Conservation (phyloP, 2,329 filamentous ascomycete genomes). For the Conoideocrella luteorostrata region DNA sequence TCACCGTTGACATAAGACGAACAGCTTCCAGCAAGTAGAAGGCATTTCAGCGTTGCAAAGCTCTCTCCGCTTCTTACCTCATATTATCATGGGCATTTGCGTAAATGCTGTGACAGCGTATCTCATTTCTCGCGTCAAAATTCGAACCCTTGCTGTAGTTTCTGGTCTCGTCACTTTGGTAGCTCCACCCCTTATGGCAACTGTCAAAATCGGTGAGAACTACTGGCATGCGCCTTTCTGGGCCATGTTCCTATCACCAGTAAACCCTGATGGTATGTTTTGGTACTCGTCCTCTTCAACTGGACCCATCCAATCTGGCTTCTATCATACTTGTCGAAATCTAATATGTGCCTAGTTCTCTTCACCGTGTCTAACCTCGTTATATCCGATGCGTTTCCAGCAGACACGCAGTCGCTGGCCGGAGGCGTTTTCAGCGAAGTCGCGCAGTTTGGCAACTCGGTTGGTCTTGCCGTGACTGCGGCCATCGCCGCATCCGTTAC, state of each 20-base stretch:
- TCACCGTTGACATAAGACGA: not conserved
- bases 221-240: slow-evolving; percentile 45
- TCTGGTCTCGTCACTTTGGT: slow-evolving; percentile 37
- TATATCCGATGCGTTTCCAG: slow-evolving; percentile 47
- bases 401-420: slow-evolving; percentile 48
- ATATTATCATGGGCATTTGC: slow-evolving; percentile 35
- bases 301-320: not conserved
- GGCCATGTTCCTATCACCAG: slow-evolving; percentile 37
- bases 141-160: slow-evolving; percentile 31
- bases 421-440: slow-evolving; percentile 56
- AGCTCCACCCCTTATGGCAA: slow-evolving; percentile 48
- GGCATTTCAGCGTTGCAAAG: slow-evolving; percentile 36
- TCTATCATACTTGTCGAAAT: not conserved
- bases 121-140: slow-evolving; percentile 31
- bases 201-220: slow-evolving; percentile 36
- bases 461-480: slow-evolving; percentile 45
- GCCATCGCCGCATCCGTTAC: slow-evolving; percentile 41
- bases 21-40: slow-evolving; percentile 43
- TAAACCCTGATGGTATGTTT: slow-evolving; percentile 33
- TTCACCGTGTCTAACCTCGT: slow-evolving; percentile 51
- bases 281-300: not conserved
- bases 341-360: slow-evolving; percentile 27
- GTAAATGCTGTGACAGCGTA: slow-evolving; percentile 37
- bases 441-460: slow-evolving; percentile 48
- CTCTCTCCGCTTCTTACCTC: slow-evolving; percentile 42